Evolutionary conservation across 2,329 filamentous ascomycete genomes (phyloP), one percentile per base, ranked within the genome.

Genomic region (Tolypocladium amazonense): DNA sequence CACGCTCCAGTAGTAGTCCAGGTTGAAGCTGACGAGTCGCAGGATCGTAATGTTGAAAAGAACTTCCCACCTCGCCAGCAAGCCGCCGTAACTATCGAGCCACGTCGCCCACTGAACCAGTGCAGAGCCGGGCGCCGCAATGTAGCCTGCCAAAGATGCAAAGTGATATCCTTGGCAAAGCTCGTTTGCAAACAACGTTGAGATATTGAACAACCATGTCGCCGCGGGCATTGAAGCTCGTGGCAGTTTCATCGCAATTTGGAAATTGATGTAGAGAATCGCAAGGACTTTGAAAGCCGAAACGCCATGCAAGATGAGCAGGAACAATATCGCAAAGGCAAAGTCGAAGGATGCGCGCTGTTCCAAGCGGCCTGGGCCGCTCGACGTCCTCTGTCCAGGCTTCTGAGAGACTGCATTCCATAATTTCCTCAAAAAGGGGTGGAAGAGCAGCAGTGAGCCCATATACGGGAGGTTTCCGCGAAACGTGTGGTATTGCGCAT

Each of bases 11-110:
- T 96, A 93, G 72, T 96, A 92, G 74, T 99, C 94, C 70, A 99
- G 75, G 72, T 97, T 97, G 81, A 96, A 99, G 72, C 93, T 97
- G 67, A 99, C 92, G 56, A 97, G 79, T 6, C 94, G 87, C 59
- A 99, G 77, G 33, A 97, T 88, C 3, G 93, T 97, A 62, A 99
- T 85, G 69, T 99, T 99, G 81, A 99, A 99, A 6, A 97, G 81
- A n/a, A 99, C 87, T 72, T 97, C 91, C 94, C 94, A 99, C 61
- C 93, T 84, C 0, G 88, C 80, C 70, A 96, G 86, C n/a, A 99
- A 77, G 0, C 94, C 94, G 9, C 90, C 86, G 64, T 88, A 88
- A 58, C 81, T 79, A 73, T 99, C 94, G 20, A 97, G 77, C 77
- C 84, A 89, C 52, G 79, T 77, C 9, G 86, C 92, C 79, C 88